These are phyloP conservation scores for Strigomonas culicis DNA, from an alignment of 208 protist genomes.

Conservation along the genomic window DNA sequence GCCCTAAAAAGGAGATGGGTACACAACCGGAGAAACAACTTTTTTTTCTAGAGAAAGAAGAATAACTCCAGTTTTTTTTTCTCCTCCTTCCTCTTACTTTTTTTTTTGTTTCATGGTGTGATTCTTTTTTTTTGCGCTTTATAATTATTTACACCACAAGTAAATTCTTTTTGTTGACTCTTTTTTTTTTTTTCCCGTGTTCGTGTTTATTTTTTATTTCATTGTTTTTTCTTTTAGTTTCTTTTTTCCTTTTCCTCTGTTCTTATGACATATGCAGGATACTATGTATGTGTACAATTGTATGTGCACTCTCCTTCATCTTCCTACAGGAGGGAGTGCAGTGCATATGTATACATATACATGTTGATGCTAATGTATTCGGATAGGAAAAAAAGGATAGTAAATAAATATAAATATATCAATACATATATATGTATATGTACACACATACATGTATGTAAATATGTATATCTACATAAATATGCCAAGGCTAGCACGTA, in stretches of 20 bases:
- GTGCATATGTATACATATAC: conserved; percentile 1
- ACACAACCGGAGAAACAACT: not conserved
- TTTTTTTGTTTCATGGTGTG: conserved; percentile 1
- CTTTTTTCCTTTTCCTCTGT: conserved; percentile 12
- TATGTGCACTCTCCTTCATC: not conserved
- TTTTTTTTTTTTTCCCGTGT: not conserved
- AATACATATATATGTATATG: conserved; percentile 13
- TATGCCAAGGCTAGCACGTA: not conserved
- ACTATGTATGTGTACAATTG: not conserved
- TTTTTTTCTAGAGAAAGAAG: not conserved
- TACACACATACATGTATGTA: conserved; percentile 1
- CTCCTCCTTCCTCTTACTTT: conserved; percentile 9
- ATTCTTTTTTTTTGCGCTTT: not conserved
- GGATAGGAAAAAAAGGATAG: conserved; percentile 6
- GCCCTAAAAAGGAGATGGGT: not conserved
- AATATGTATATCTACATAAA: conserved; percentile 9
- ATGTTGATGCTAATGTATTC: not conserved
- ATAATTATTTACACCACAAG: not conserved
- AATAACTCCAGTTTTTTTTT: not conserved
- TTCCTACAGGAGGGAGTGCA: too few relatives aligned
- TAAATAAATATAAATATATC: not conserved
- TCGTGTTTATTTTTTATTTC: not conserved
- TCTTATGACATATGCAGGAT: conserved; percentile 11
- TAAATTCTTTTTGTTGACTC: not conserved
- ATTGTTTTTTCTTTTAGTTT: conserved; percentile 8